phyloP scores from a whole-genome alignment of 1,284 basidiomycete species.

The Pseudozyma tsukubaensis region DNA sequence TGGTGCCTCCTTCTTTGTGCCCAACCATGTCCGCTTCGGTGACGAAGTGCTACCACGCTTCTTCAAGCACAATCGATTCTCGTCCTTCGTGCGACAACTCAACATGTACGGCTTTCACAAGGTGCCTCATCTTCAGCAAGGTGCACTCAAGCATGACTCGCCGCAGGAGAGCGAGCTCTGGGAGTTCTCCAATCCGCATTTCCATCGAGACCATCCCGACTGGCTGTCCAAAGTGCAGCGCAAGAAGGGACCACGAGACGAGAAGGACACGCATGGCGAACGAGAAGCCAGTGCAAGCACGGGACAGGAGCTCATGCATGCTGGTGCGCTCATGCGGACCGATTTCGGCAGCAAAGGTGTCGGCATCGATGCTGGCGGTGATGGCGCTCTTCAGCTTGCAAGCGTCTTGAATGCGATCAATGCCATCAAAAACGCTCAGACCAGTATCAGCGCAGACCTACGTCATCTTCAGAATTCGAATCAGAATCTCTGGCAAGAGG shows the following conservation, averaged over 20 bases:
- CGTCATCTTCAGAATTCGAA: slow-evolving; percentile 89
- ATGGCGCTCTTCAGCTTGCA: slow-evolving; percentile 56
- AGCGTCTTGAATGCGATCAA: slow-evolving; percentile 82
- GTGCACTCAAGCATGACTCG: slow-evolving; percentile 76
- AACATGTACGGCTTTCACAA: slow-evolving; percentile 76
- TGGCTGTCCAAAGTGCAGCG: slow-evolving; percentile 88
- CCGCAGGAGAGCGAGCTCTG: slow-evolving; percentile 82
- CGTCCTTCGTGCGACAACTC: slow-evolving; percentile 86
- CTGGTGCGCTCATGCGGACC: slow-evolving; percentile 51
- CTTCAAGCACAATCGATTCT: slow-evolving; percentile 76
- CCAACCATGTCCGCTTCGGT: slow-evolving; percentile 91
- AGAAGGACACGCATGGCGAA: slow-evolving; percentile 40
- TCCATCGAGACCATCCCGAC: slow-evolving; percentile 88
- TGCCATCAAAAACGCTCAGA: slow-evolving; percentile 90
- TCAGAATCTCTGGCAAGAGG: slow-evolving; percentile 91
- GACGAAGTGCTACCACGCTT: slow-evolving; percentile 74
- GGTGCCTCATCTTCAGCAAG: slow-evolving; percentile 88
- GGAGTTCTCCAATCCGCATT: slow-evolving; percentile 92
- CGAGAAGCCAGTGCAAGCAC: slow-evolving; percentile 26
- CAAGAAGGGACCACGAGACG: slow-evolving; percentile 70
- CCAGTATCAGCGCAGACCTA: slow-evolving; percentile 85
- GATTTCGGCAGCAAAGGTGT: slow-evolving; percentile 38
- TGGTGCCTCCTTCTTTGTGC: slow-evolving; percentile 91
- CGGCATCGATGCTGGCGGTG: slow-evolving; percentile 9
- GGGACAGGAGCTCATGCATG: slow-evolving; percentile 40